Evolutionary conservation across 768 basidiomycete genomes (phyloP).

Genomic region (Rhizopogon vesiculosus): DNA sequence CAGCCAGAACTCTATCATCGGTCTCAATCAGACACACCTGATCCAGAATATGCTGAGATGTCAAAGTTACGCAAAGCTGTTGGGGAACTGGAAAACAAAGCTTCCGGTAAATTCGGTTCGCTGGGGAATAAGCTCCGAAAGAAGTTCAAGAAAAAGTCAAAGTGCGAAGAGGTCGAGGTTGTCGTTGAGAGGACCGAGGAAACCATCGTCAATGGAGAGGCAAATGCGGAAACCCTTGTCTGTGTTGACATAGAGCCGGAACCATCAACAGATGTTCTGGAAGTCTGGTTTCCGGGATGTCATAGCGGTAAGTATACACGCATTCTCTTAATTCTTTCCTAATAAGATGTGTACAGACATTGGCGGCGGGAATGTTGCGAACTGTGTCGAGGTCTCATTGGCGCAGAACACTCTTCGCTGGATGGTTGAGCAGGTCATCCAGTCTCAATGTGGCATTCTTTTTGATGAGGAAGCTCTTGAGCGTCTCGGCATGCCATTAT

Average conservation of each 20-base stretch:
- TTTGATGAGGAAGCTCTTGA: conserved; percentile 50
- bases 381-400: conserved; percentile 38
- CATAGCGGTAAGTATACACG: conserved; percentile 50
- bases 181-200: not conserved
- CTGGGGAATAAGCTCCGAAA: not conserved
- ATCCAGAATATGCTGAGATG: conserved; percentile 24
- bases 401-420: conserved; percentile 64
- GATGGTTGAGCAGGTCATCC: conserved; percentile 70
- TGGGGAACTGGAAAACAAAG: not conserved
- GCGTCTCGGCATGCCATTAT: conserved; percentile 32
- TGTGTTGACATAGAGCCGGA: not conserved
- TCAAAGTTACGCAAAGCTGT: not conserved
- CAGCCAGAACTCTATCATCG: conserved; percentile 60
- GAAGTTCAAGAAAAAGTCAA: not conserved
- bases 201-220: not conserved
- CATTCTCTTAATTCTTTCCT: not conserved
- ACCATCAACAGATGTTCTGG: conserved; percentile 48
- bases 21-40: conserved; percentile 13
- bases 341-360: conserved; percentile 42
- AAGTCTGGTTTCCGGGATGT: conserved; percentile 80
- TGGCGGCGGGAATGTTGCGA: conserved; percentile 57
- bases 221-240: not conserved
- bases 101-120: not conserved
- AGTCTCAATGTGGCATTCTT: conserved; percentile 51
- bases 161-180: not conserved